These are phyloP conservation scores for Candolleomyces efflorescens DNA, from an alignment of 768 basidiomycete species.

Conservation along the genomic window DNA sequence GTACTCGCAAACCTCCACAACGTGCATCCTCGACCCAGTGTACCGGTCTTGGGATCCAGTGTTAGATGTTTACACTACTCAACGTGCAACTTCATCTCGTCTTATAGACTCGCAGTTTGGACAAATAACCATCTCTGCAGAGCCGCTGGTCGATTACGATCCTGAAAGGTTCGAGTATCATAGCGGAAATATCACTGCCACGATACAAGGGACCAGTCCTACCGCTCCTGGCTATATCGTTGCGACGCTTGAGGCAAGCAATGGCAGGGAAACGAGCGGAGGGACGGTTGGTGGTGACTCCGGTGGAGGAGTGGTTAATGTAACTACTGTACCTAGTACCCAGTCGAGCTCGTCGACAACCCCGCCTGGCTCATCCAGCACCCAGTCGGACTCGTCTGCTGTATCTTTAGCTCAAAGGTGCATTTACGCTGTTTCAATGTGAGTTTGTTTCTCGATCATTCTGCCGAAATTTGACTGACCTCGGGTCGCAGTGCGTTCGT, in stretches of 20 bases:
- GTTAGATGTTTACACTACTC: constrained; percentile 75
- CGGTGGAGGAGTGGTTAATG: too few relatives aligned
- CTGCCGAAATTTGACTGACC: too few relatives aligned
- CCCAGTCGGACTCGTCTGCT: too few relatives aligned
- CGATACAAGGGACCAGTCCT: constrained; percentile 36
- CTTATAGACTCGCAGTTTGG: constrained; percentile 55
- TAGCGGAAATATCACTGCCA: constrained; percentile 34
- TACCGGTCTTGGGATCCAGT: constrained; percentile 56
- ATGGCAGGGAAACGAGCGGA: constrained; percentile 39
- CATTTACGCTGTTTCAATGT: too few relatives aligned
- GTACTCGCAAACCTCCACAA: constrained; percentile 67
- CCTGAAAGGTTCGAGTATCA: constrained; percentile 57
- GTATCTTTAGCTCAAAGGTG: too few relatives aligned
- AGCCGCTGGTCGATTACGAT: constrained; percentile 54
- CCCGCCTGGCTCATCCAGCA: too few relatives aligned
- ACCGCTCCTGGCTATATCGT: constrained; percentile 58
- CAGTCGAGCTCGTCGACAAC: too few relatives aligned
- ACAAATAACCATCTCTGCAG: constrained; percentile 49
- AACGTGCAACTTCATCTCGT: constrained; percentile 51
- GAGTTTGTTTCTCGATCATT: too few relatives aligned
- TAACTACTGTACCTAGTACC: too few relatives aligned
- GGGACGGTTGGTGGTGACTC: too few relatives aligned
- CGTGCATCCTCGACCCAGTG: constrained; percentile 70
- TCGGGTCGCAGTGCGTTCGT: too few relatives aligned
- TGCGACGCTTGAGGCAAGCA: constrained; percentile 61